These are phyloP conservation scores for Camellia japonica DNA, from an alignment of 148 eudicot genomes.

Conservation along the genomic window DNA sequence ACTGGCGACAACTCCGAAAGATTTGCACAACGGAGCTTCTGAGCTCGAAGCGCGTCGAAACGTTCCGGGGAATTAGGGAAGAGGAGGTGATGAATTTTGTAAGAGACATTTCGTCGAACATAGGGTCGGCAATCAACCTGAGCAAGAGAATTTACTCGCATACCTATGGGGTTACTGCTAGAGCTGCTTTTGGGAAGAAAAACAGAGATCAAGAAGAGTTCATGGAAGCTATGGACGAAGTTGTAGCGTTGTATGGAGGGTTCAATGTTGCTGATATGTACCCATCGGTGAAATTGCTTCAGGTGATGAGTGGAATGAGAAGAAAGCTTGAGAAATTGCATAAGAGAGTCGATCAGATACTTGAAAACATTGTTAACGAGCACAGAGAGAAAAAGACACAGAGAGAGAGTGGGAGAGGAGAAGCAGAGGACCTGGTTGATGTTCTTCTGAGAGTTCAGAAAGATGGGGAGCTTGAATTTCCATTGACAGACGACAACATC, in stretches of 20 bases:
- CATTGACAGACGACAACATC: not conserved
- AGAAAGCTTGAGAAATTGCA: not conserved
- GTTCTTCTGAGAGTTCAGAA: not conserved
- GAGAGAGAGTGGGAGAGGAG: not conserved
- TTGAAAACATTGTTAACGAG: not conserved
- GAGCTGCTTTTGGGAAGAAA: conserved; percentile 3
- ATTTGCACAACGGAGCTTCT: not conserved
- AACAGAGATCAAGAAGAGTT: not conserved
- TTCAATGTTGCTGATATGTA: conserved; percentile 1
- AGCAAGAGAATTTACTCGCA: not conserved
- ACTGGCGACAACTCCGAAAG: conserved; percentile 10
- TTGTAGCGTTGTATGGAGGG: not conserved
- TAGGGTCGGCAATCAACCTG: not conserved
- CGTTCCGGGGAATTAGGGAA: conserved; percentile 2
- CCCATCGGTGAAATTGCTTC: not conserved
- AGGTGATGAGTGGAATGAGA: not conserved
- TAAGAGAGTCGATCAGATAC: not conserved
- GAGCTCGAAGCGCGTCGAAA: conserved; percentile 9
- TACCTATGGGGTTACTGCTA: not conserved
- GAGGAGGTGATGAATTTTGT: conserved; percentile 12
- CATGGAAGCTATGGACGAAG: not conserved
- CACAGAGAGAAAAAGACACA: not conserved
- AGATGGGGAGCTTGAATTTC: not conserved
- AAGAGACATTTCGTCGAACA: not conserved
- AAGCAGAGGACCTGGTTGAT: not conserved